phyloP scores from a whole-genome alignment of 345 rosid genomes.

The Aquilaria malaccensis region DNA sequence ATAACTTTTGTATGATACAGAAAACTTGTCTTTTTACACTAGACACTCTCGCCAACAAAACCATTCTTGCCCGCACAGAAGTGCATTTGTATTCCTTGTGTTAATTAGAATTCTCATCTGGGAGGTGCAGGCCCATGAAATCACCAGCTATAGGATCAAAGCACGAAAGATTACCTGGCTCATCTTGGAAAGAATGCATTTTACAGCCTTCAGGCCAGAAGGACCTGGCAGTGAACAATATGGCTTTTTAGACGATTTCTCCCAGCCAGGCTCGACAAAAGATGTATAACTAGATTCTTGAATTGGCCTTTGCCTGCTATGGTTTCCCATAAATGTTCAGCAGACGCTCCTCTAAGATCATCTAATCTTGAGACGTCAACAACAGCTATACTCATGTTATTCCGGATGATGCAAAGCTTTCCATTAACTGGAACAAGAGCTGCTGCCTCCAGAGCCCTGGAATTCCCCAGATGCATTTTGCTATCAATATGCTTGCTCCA shows the following conservation, averaged over 20 bases:
- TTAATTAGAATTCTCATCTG: constrained; percentile 1
- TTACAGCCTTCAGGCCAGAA: constrained; percentile 38
- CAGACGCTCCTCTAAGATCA: constrained; percentile 29
- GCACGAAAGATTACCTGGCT: constrained; percentile 6
- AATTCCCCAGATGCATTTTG: constrained; percentile 60
- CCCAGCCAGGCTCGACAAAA: constrained; percentile 64
- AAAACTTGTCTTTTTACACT: too few relatives aligned
- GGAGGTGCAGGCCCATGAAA: not conserved
- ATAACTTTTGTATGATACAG: too few relatives aligned
- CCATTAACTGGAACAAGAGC: constrained; percentile 66
- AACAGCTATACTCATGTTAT: constrained; percentile 65
- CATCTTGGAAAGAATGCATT: not conserved
- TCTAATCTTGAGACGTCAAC: constrained; percentile 51
- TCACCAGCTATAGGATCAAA: not conserved
- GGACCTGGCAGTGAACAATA: constrained; percentile 74
- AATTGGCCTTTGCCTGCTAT: constrained; percentile 59
- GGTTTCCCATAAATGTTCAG: constrained; percentile 65
- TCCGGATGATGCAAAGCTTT: constrained; percentile 56
- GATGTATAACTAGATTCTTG: constrained; percentile 53
- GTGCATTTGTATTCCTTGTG: not conserved
- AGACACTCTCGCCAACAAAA: too few relatives aligned
- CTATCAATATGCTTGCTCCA: constrained; percentile 70
- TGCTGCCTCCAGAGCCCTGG: constrained; percentile 63
- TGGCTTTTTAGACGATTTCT: constrained; percentile 66
- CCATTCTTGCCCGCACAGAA: too few relatives aligned